These are phyloP conservation scores for Lipomyces yamadae DNA, from an alignment of 805 yeast species.

Conservation along the genomic window DNA sequence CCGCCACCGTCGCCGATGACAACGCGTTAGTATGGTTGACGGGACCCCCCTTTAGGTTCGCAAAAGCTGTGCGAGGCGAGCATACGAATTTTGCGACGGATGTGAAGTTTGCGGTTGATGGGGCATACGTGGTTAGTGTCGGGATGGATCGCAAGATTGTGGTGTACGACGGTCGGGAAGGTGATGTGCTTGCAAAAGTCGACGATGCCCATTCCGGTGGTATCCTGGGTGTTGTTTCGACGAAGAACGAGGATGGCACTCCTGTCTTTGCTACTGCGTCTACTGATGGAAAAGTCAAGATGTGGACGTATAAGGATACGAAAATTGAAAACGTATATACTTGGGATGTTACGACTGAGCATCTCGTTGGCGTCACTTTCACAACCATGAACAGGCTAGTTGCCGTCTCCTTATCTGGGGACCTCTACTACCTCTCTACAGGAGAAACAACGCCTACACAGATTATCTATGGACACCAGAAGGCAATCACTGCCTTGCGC, in stretches of 20 bases:
- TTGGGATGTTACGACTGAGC: constrained; percentile 62
- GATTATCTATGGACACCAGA: constrained; percentile 77
- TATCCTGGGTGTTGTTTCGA: constrained; percentile 68
- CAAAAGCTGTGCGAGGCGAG: constrained; percentile 68
- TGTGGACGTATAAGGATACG: constrained; percentile 60
- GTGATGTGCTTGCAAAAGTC: constrained; percentile 64
- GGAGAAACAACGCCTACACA: constrained; percentile 45
- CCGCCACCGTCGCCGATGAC: constrained; percentile 92
- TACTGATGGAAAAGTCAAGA: constrained; percentile 76
- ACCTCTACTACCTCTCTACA: constrained; percentile 56
- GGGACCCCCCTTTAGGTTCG: constrained; percentile 94
- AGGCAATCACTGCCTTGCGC: constrained; percentile 67
- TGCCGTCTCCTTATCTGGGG: constrained; percentile 73
- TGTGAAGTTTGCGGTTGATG: constrained; percentile 82
- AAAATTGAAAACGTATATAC: constrained; percentile 48
- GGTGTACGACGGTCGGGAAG: constrained; percentile 85
- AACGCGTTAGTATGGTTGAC: constrained; percentile 78
- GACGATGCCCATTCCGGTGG: constrained; percentile 69
- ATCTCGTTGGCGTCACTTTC: constrained; percentile 79
- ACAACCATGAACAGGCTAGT: constrained; percentile 57
- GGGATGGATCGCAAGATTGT: constrained; percentile 82
- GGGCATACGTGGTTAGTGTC: constrained; percentile 72
- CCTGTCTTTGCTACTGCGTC: constrained; percentile 73
- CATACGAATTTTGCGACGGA: constrained; percentile 82
- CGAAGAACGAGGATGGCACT: constrained; percentile 58